These are phyloP conservation scores for Penicillium cinerascens DNA, from an alignment of 495 filamentous ascomycete species.

Conservation along the genomic window DNA sequence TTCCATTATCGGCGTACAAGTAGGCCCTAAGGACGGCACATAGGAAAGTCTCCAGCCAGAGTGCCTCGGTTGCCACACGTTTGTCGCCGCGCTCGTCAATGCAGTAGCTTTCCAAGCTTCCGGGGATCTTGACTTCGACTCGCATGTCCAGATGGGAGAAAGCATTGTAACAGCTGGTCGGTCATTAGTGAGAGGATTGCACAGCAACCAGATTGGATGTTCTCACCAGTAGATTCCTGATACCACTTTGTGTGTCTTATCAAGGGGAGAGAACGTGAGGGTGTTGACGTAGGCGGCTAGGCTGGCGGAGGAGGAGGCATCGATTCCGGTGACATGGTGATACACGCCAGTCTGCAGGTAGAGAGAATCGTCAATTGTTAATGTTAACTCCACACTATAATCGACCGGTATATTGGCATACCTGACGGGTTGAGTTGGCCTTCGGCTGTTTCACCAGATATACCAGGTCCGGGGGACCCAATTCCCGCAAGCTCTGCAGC, in stretches of 20 bases:
- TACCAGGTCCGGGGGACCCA: constrained; percentile 92
- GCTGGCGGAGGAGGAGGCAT: constrained; percentile 95
- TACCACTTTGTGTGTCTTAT: constrained; percentile 84
- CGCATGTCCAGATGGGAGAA: constrained; percentile 98
- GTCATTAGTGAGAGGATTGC: constrained; percentile 19
- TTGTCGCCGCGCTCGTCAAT: constrained; percentile 95
- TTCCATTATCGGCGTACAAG: constrained; percentile 92
- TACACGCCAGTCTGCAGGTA: constrained; percentile 75
- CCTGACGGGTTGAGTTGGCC: constrained; percentile 49
- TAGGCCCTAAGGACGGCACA: constrained; percentile 92
- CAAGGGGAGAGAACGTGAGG: constrained; percentile 81
- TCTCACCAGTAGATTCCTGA: constrained; percentile 89
- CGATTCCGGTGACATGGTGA: constrained; percentile 96
- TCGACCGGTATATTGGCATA: constrained; percentile 16
- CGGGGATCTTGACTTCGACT: constrained; percentile 93
- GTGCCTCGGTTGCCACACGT: constrained; percentile 80
- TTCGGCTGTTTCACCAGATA: constrained; percentile 87
- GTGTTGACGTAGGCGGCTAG: constrained; percentile 98
- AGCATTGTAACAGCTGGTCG: constrained; percentile 91
- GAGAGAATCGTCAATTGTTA: constrained; percentile 5
- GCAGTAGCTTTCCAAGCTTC: constrained; percentile 91
- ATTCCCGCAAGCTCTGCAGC: constrained; percentile 76
- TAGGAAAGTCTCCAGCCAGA: constrained; percentile 97
- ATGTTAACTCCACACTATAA: not conserved
- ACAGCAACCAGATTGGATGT: not conserved